Conservation (phyloP, 306 rosid species). For the Echinosophora koreensis region DNA sequence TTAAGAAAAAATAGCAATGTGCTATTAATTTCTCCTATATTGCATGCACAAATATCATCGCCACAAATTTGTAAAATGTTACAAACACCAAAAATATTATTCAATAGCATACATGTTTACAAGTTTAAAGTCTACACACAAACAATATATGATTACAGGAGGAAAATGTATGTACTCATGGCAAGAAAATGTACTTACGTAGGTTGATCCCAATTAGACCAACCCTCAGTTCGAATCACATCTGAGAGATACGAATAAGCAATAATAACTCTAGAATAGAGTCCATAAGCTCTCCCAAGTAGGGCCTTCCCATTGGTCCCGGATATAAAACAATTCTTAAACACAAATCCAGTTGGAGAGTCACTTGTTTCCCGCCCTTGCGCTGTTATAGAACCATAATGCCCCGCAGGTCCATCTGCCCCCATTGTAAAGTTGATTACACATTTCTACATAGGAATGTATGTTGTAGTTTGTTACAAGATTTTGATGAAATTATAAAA, state of each 20-base stretch:
- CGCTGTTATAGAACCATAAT: constrained; percentile 46
- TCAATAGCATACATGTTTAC: too few relatives aligned
- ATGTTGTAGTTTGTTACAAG: too few relatives aligned
- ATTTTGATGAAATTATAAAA: neutral
- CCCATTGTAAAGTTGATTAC: neutral
- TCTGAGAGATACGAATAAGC: neutral
- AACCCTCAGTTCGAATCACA: constrained; percentile 45
- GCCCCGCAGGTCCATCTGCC: neutral
- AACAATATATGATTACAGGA: too few relatives aligned
- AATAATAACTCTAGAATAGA: constrained; percentile 47
- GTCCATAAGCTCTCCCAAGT: constrained; percentile 37
- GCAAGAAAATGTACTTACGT: too few relatives aligned
- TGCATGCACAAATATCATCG: too few relatives aligned
- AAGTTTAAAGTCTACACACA: too few relatives aligned
- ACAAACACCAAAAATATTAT: too few relatives aligned
- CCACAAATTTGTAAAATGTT: too few relatives aligned
- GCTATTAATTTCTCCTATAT: too few relatives aligned
- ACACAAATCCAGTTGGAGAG: constrained; percentile 48
- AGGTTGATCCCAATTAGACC: constrained; percentile 41
- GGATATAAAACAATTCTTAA: constrained; percentile 4
- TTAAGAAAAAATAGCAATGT: too few relatives aligned
- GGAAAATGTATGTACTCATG: constrained; percentile 25
- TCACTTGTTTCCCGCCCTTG: constrained; percentile 6
- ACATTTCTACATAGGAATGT: neutral
- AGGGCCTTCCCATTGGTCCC: constrained; percentile 7